phyloP scores from a whole-genome alignment of 2,329 filamentous ascomycete genomes.

The Phaeosphaeriaceae sp. region DNA sequence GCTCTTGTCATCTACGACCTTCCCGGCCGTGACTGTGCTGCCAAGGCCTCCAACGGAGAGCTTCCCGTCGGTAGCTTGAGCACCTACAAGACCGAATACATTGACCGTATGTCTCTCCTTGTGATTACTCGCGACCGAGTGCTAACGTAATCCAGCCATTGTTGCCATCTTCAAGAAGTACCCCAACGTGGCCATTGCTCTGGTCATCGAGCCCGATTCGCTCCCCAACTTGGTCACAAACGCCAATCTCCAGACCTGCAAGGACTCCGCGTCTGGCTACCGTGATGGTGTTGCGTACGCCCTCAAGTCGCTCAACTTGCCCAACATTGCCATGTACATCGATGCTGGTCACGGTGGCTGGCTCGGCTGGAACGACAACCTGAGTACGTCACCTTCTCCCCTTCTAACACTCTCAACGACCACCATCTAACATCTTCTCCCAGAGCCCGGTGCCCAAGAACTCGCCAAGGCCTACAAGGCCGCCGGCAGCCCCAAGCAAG shows the following conservation, averaged over 20 bases:
- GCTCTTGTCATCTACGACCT: constrained; percentile 70
- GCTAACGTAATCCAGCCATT: constrained; percentile 51
- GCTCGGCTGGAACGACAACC: constrained; percentile 70
- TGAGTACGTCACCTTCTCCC: constrained; percentile 37
- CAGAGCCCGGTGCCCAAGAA: constrained; percentile 58
- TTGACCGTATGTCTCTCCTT: constrained; percentile 51
- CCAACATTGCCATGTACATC: constrained; percentile 70
- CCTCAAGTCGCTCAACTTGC: constrained; percentile 63
- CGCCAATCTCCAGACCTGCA: constrained; percentile 60
- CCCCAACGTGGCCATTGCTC: constrained; percentile 51
- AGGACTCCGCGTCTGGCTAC: constrained; percentile 64
- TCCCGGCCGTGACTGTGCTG: constrained; percentile 70
- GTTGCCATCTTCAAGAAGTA: constrained; percentile 62
- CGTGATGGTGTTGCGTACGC: constrained; percentile 66
- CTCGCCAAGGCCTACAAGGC: constrained; percentile 57
- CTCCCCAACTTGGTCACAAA: constrained; percentile 71
- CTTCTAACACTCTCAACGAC: neutral
- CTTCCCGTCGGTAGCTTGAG: constrained; percentile 61
- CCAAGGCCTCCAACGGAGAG: constrained; percentile 70
- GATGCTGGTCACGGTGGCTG: constrained; percentile 71
- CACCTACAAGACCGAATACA: constrained; percentile 61
- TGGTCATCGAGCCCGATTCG: constrained; percentile 66
- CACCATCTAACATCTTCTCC: constrained; percentile 6
- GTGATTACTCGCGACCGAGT: neutral
- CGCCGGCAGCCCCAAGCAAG: constrained; percentile 55